Evolutionary conservation across 1,139 yeast species (phyloP).

Genomic region (Pichia sp.): DNA sequence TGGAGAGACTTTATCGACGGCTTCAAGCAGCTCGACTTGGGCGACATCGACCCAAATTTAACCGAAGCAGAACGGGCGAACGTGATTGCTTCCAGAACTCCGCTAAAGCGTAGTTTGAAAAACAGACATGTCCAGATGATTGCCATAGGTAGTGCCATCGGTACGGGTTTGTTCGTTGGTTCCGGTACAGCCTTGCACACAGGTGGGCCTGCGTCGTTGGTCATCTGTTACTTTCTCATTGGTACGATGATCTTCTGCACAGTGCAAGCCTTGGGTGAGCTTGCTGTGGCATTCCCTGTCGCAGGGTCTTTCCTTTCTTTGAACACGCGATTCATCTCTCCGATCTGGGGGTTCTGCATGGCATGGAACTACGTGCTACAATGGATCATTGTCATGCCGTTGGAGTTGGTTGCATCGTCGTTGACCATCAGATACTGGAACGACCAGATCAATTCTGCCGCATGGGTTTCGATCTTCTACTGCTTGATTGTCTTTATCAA

Average conservation of each 20-base stretch:
- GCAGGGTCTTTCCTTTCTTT: constrained; percentile 63
- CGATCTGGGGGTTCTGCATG: constrained; percentile 70
- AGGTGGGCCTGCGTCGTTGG: constrained; percentile 63
- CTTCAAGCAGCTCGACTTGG: constrained; percentile 16
- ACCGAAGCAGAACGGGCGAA: constrained; percentile 50
- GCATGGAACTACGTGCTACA: constrained; percentile 62
- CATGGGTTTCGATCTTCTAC: constrained; percentile 59
- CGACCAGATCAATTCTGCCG: constrained; percentile 49
- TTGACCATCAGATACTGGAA: constrained; percentile 63
- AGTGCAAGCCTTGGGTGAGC: constrained; percentile 63
- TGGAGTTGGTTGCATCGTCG: constrained; percentile 65
- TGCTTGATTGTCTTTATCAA: constrained; percentile 51
- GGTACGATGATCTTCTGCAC: constrained; percentile 52
- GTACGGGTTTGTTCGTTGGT: constrained; percentile 58
- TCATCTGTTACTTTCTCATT: constrained; percentile 46
- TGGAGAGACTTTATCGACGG: constrained; percentile 16
- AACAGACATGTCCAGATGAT: constrained; percentile 68
- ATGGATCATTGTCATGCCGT: constrained; percentile 62
- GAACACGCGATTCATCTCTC: constrained; percentile 57
- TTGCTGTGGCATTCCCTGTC: constrained; percentile 59
- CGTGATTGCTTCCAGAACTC: constrained; percentile 55
- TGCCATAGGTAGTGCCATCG: constrained; percentile 82
- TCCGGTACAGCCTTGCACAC: constrained; percentile 54
- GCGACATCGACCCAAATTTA: constrained; percentile 21
- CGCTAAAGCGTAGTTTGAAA: constrained; percentile 57